phyloP scores from a whole-genome alignment of 352 stramenopile species.

The Pythium phragmitis region DNA sequence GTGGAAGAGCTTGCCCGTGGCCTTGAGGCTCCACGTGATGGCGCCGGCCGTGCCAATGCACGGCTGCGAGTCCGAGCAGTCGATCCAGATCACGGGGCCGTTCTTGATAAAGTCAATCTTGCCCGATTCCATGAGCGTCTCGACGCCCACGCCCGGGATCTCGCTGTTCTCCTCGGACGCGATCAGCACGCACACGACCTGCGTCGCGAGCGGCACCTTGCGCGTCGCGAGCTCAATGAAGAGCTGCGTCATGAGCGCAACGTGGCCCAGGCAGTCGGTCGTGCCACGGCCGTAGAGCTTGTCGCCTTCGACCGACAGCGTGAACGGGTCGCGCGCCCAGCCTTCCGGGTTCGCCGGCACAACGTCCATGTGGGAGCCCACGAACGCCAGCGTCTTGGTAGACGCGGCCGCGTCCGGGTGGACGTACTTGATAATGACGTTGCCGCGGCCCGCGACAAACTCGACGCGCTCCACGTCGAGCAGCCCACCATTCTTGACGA shows the following conservation, averaged over 20 bases:
- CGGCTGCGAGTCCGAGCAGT: slow-evolving; percentile 90
- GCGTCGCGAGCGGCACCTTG: slow-evolving; percentile 65
- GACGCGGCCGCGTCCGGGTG: slow-evolving; percentile 37
- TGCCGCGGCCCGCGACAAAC: slow-evolving; percentile 84
- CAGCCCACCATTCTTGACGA: slow-evolving; percentile 60
- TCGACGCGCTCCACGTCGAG: slow-evolving; percentile 75
- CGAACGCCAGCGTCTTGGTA: slow-evolving; percentile 82
- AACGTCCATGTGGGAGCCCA: slow-evolving; percentile 91
- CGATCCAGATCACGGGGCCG: slow-evolving; percentile 90
- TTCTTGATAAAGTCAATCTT: slow-evolving; percentile 93
- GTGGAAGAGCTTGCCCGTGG: slow-evolving; percentile 91
- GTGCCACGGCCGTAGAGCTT: slow-evolving; percentile 91
- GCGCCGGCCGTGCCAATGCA: slow-evolving; percentile 90
- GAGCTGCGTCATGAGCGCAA: slow-evolving; percentile 88
- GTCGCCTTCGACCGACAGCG: slow-evolving; percentile 87
- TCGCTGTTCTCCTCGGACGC: slow-evolving; percentile 87
- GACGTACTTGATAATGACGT: slow-evolving; percentile 91
- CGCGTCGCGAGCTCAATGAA: slow-evolving; percentile 77
- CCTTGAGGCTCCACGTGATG: slow-evolving; percentile 90
- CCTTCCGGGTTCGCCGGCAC: slow-evolving; percentile 91
- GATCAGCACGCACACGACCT: slow-evolving; percentile 90
- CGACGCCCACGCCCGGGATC: slow-evolving; percentile 85
- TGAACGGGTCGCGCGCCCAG: slow-evolving; percentile 89
- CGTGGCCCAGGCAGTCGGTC: slow-evolving; percentile 92
- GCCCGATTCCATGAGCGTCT: slow-evolving; percentile 85